Evolutionary conservation across 2,329 filamentous ascomycete genomes (phyloP).

Genomic region (Pochonia chlamydosporia): DNA sequence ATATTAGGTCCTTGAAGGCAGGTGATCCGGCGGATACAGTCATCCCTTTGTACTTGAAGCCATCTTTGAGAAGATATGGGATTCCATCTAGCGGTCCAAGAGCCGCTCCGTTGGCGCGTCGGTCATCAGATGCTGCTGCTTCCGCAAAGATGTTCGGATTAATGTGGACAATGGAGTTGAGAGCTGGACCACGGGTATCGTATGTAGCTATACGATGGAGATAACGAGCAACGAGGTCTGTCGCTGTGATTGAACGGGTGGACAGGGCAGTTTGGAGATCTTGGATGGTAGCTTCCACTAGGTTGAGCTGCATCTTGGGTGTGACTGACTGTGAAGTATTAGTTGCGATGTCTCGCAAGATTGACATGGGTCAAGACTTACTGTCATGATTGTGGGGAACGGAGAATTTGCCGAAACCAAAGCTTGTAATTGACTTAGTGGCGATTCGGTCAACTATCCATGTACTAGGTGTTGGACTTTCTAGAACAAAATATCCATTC

Average conservation of each 20-base stretch:
- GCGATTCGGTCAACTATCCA: too few species aligned
- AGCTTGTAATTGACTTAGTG: too few species aligned
- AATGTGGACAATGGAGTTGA: neutral
- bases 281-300: neutral
- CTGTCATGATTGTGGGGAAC: too few species aligned
- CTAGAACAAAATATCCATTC: too few species aligned
- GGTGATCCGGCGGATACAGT: neutral
- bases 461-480: too few species aligned
- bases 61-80: neutral
- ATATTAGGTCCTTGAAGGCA: neutral
- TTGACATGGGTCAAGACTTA: too few species aligned
- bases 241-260: neutral
- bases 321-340: neutral
- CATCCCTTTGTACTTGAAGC: neutral
- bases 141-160: neutral
- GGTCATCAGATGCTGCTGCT: neutral
- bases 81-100: neutral
- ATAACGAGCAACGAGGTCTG: neutral
- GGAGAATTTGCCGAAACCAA: too few species aligned
- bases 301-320: neutral
- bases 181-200: neutral
- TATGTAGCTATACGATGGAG: neutral
- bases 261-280: neutral
- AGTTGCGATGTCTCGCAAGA: too few species aligned
- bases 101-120: neutral